phyloP scores from a whole-genome alignment of 176 grass and related monocot species.

The Aegilops speltoides region DNA sequence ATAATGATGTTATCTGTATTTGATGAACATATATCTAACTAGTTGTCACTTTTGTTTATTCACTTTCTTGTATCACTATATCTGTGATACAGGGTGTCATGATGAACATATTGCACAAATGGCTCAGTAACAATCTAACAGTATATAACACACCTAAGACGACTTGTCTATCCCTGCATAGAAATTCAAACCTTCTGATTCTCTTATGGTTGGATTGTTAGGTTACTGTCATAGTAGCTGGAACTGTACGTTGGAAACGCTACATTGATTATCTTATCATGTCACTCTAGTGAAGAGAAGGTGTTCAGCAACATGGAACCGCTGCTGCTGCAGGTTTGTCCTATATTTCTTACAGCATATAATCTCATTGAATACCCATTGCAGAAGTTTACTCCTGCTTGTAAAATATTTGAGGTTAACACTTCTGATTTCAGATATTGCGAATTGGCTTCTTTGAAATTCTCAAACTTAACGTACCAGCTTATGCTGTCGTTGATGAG shows the following conservation, averaged over 20 bases:
- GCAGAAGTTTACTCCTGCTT: neutral
- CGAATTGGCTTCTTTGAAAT: slow-evolving; percentile 90
- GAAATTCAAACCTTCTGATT: slow-evolving; percentile 17
- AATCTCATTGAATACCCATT: slow-evolving; percentile 15
- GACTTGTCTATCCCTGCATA: neutral
- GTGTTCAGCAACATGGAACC: slow-evolving; percentile 90
- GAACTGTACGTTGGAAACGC: slow-evolving; percentile 83
- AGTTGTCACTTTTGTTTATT: neutral
- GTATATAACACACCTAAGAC: slow-evolving; percentile 13
- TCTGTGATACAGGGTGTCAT: slow-evolving; percentile 6
- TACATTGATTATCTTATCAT: slow-evolving; percentile 95
- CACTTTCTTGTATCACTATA: neutral
- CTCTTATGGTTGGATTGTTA: slow-evolving; percentile 37
- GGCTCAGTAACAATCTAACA: neutral
- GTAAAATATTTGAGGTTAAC: slow-evolving; percentile 25
- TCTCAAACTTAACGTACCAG: slow-evolving; percentile 76
- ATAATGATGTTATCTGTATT: slow-evolving; percentile 14
- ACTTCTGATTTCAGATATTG: slow-evolving; percentile 69
- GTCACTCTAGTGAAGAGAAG: slow-evolving; percentile 76
- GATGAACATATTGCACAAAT: slow-evolving; percentile 1
- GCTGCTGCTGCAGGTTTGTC: slow-evolving; percentile 75
- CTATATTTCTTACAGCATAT: slow-evolving; percentile 16
- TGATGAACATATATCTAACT: slow-evolving; percentile 22
- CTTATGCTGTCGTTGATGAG: slow-evolving; percentile 93
- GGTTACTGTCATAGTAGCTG: slow-evolving; percentile 85